These are phyloP conservation scores for Helenozyma baotianmanensis DNA, from an alignment of 805 yeast species.

Conservation along the genomic window DNA sequence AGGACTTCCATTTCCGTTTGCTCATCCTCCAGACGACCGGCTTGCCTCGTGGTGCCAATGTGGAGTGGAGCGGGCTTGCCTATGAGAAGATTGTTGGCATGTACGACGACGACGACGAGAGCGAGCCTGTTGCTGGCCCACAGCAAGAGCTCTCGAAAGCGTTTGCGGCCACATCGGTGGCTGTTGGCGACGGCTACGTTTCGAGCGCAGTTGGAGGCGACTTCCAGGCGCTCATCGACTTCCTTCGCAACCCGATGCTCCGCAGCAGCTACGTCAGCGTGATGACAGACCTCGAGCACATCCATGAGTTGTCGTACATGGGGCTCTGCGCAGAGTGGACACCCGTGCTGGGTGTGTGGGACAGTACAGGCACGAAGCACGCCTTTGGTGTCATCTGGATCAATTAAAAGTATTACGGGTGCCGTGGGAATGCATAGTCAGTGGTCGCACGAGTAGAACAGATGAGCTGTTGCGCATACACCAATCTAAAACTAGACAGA, in stretches of 20 bases:
- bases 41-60: slow-evolving; percentile 59
- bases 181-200: slow-evolving; percentile 4
- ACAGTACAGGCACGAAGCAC: slow-evolving; percentile 7
- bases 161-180: slow-evolving; percentile 2
- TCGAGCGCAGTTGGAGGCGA: slow-evolving; percentile 6
- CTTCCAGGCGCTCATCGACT: slow-evolving; percentile 5
- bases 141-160: slow-evolving; percentile 2
- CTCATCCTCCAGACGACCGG: slow-evolving; percentile 51
- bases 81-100: slow-evolving; percentile 34
- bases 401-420: slow-evolving; percentile 2
- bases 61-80: slow-evolving; percentile 74
- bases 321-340: slow-evolving; percentile 15
- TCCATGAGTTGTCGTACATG: slow-evolving; percentile 7
- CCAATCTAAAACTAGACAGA: no score
- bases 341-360: slow-evolving; percentile 14
- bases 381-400: slow-evolving; percentile 11
- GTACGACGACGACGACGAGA: slow-evolving; percentile 41
- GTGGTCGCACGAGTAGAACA: no score
- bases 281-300: slow-evolving; percentile 6
- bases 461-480: no score
- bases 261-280: slow-evolving; percentile 6
- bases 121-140: no score
- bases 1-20: slow-evolving; percentile 24
- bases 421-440: no score
- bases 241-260: slow-evolving; percentile 7